Conservation (phyloP, 192 early-diverging fungal genomes). For the Funneliformis geosporum region DNA sequence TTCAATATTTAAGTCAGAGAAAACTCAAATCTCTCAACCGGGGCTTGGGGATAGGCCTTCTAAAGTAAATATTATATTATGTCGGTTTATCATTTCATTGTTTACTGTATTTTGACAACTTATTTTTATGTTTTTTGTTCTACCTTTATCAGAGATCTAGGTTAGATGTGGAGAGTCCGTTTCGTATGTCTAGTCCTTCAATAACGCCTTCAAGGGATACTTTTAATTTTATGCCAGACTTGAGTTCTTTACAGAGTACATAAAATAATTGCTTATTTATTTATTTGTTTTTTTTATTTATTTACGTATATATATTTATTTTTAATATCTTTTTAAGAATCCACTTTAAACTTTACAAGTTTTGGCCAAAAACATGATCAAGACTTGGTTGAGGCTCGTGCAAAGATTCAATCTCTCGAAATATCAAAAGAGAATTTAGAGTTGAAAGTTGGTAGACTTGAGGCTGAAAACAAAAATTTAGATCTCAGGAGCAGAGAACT, state of each 20-base stretch:
- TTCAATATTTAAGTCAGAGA: not conserved
- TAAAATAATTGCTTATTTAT: not conserved
- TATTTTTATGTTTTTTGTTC: not conserved
- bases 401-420: not conserved
- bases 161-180: not conserved
- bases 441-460: not conserved
- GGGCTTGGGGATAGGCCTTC: not conserved
- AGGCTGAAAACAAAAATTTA: not conserved
- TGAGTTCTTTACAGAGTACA: not conserved
- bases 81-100: no score
- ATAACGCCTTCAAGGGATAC: not conserved
- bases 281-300: not conserved
- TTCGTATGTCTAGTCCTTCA: not conserved
- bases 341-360: not conserved
- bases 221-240: conserved; percentile 6
- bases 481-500: conserved; percentile 13
- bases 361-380: not conserved
- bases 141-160: not conserved
- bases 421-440: conserved; percentile 7
- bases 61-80: not conserved
- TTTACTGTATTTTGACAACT: not conserved
- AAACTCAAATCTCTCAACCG: not conserved
- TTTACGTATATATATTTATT: not conserved
- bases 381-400: conserved; percentile 3
- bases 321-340: not conserved